phyloP scores from a whole-genome alignment of 257 asterid species.

The Verbena officinalis region DNA sequence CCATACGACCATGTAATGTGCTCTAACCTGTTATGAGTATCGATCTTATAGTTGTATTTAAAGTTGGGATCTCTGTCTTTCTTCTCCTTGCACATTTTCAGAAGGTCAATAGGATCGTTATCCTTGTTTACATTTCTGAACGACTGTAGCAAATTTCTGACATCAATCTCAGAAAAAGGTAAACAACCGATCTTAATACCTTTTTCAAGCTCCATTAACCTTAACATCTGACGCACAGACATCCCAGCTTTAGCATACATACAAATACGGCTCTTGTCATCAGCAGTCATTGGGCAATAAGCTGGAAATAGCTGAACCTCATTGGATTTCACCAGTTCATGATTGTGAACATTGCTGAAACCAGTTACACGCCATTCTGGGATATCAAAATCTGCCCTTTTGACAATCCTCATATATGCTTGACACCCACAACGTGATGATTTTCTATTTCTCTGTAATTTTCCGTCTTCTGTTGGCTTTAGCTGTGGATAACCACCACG shows the following conservation, averaged over 20 bases:
- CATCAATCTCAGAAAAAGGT: slow-evolving; percentile 63
- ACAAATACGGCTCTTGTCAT: slow-evolving; percentile 59
- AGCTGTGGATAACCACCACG: slow-evolving; percentile 64
- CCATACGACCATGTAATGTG: slow-evolving; percentile 59
- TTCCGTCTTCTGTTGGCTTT: slow-evolving; percentile 47
- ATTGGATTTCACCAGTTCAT: slow-evolving; percentile 49
- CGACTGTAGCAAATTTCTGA: slow-evolving; percentile 57
- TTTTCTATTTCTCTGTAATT: slow-evolving; percentile 53
- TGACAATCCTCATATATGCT: slow-evolving; percentile 61
- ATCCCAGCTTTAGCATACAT: slow-evolving; percentile 67
- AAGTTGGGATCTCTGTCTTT: slow-evolving; percentile 56
- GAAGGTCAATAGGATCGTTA: slow-evolving; percentile 55
- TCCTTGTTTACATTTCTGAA: slow-evolving; percentile 54
- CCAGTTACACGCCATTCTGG: slow-evolving; percentile 68
- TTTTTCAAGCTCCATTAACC: slow-evolving; percentile 66
- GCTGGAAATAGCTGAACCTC: slow-evolving; percentile 46
- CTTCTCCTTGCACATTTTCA: slow-evolving; percentile 57
- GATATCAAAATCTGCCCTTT: slow-evolving; percentile 49
- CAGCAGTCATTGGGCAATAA: slow-evolving; percentile 49
- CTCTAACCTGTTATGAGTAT: slow-evolving; percentile 58
- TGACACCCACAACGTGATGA: slow-evolving; percentile 69
- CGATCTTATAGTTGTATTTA: slow-evolving; percentile 48
- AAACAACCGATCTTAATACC: slow-evolving; percentile 62
- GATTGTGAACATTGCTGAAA: slow-evolving; percentile 57
- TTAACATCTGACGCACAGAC: slow-evolving; percentile 62